Base-by-base conservation (phyloP, 768 basidiomycete species). In the Hypsizygus marmoreus region DNA sequence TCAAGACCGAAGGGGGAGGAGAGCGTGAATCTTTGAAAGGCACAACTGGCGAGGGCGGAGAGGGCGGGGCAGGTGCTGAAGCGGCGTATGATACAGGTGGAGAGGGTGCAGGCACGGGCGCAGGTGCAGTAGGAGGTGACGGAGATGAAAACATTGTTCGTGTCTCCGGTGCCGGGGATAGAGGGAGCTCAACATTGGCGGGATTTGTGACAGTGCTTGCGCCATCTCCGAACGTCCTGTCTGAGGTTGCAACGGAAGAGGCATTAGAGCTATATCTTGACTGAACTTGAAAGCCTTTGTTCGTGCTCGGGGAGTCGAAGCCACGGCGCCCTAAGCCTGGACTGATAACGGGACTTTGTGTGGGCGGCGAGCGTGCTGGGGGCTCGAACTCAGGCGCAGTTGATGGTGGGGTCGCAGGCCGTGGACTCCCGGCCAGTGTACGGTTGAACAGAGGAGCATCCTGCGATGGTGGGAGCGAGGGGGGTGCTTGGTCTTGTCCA, bases 1-100 rank as follows among this genome's bases (percentile, higher is more conserved):
- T 66, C n/a, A 68, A 56, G 23, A 68, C 41, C 6, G 68, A 69
- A 20, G 55, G n/a, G n/a, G n/a, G n/a, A n/a, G n/a, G n/a, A n/a
- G n/a, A n/a, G n/a, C n/a, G n/a, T n/a, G n/a, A n/a, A n/a, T n/a
- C n/a, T n/a, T n/a, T n/a, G n/a, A n/a, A n/a, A n/a, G n/a, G n/a
- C n/a, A n/a, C n/a, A n/a, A n/a, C n/a, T n/a, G n/a, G n/a, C n/a
- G n/a, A n/a, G n/a, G n/a, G n/a, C n/a, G n/a, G n/a, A 26, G 23
- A 2, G 5, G 49, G 33, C 25, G 47, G 22, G 17, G 26, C 12
- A 10, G 49, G 24, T 19, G 20, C 13, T 11, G 47, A 39, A 5
- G 32, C 39, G 13, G 28, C 10, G 40, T 40, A 16, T 12, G 44
- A 36, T 14, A 32, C 25, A n/a, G 8, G 26, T 11, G 35, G 20